These are phyloP conservation scores for Vigna hirtella DNA, from an alignment of 306 rosid genomes.

Conservation along the genomic window DNA sequence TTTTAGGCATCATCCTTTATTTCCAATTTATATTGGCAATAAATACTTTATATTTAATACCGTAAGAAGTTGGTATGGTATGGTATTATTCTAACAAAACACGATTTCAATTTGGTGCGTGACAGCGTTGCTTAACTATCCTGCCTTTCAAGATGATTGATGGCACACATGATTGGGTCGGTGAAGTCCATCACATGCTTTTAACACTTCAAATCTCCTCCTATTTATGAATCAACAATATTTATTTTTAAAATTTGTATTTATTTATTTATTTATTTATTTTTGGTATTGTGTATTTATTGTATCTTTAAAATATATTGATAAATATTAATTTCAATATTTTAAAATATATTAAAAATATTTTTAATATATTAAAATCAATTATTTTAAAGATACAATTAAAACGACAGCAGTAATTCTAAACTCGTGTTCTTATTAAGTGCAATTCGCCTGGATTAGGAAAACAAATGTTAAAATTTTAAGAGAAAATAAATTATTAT, in stretches of 20 bases:
- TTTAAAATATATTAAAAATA: too few species aligned
- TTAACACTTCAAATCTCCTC: neutral
- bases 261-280: too few species aligned
- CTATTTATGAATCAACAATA: neutral
- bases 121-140: slow-evolving; percentile 41
- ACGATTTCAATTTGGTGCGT: slow-evolving; percentile 26
- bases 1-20: neutral
- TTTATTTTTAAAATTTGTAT: neutral
- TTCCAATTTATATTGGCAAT: neutral
- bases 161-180: neutral
- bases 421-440: too few species aligned
- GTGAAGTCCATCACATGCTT: neutral
- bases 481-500: neutral
- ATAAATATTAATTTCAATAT: too few species aligned
- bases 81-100: slow-evolving; percentile 17
- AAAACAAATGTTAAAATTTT: neutral
- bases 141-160: neutral
- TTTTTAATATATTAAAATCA: too few species aligned
- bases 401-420: too few species aligned
- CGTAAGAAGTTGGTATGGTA: neutral
- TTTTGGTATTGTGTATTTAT: too few species aligned
- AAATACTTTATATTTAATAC: neutral
- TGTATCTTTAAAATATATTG: too few species aligned
- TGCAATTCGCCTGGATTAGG: neutral
- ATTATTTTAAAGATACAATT: too few species aligned